Base-by-base conservation (phyloP, 805 yeast genomes). In the Komagataella mondaviorum region DNA sequence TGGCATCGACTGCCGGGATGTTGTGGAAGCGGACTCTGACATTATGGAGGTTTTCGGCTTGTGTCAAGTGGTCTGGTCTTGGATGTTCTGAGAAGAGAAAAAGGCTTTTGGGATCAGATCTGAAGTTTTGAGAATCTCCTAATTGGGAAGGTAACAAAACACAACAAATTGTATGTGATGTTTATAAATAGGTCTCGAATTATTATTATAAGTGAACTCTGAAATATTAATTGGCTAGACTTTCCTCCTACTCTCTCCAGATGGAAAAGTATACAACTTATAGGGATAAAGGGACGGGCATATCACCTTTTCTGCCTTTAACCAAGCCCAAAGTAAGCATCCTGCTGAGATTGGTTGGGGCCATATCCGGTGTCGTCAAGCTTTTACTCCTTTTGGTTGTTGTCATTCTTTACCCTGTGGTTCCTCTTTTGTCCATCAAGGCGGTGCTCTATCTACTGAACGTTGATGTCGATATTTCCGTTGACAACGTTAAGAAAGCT, bases 251-350 rank as follows among this genome's bases (percentile, higher is more conserved):
- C 22, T 12, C 22, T 45, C 46, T 10, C 12, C 45, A 1, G 6
- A 85, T 89, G 96, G 95, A 86, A 67, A 83, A 85, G 66, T 89
- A 79, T 67, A 81, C 93, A 23, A 75, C 76, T 54, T 88, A 86
- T 83, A 76, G 96, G 65, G 96, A 88, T 62, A 85, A 81, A 55
- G 93, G 91, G 4, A 89, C 96, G 1, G 96, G 96, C n/a, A 85
- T 89, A 43, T 83, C 95, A 0, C 96, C 96, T 2, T 88, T 88
- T 57, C 70, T 85, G 68, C 95, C 95, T 1, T 56, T 63, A 0
- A 57, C 67, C n/a, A 54, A 62, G 46, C 61, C 72, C 30, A 44
- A 36, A 2, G 3, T 53, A 8, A 23, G 23, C 7, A 24, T 20
- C 7, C 23, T 22, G 12, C 14, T 16, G 17, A 49, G 6, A 51